A percentile compares a stretch with the other conserved stretches of the same genome.
phyloP scores from a whole-genome alignment of 176 grass and related monocot species.

The Aechmea fasciata region DNA sequence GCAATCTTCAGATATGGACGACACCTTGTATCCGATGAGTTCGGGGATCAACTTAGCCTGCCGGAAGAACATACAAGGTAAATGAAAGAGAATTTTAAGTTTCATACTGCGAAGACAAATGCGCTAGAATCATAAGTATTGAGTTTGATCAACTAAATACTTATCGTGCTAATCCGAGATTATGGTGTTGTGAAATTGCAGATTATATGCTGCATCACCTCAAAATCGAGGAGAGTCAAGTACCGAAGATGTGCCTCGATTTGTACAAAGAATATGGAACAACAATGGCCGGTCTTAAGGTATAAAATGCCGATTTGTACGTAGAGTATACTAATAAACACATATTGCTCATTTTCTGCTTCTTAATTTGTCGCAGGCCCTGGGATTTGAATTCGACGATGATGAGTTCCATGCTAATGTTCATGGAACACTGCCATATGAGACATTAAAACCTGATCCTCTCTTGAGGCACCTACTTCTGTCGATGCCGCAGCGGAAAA shows the following conservation, averaged over 20 bases:
- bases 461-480: conserved; percentile 63
- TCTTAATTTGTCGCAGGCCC: conserved; percentile 15
- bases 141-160: background rate
- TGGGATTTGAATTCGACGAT: conserved; percentile 66
- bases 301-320: background rate
- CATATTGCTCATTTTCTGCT: background rate
- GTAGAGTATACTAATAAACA: background rate
- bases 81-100: background rate
- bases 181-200: conserved; percentile 21
- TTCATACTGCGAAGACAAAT: background rate
- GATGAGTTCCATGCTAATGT: conserved; percentile 77
- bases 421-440: conserved; percentile 70
- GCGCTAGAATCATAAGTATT: too few relatives aligned
- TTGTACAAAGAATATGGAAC: conserved; percentile 89
- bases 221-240: conserved; percentile 51
- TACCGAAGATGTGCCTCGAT: conserved; percentile 77
- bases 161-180: too few relatives aligned
- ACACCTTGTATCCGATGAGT: conserved; percentile 82
- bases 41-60: conserved; percentile 77
- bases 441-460: conserved; percentile 67
- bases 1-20: conserved; percentile 69
- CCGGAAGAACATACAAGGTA: conserved; percentile 83
- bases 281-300: conserved; percentile 94
- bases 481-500: conserved; percentile 78
- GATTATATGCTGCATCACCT: conserved; percentile 80